These are phyloP conservation scores for Paraglomus brasilianum DNA, from an alignment of 192 early-diverging fungal genomes.

Conservation along the genomic window DNA sequence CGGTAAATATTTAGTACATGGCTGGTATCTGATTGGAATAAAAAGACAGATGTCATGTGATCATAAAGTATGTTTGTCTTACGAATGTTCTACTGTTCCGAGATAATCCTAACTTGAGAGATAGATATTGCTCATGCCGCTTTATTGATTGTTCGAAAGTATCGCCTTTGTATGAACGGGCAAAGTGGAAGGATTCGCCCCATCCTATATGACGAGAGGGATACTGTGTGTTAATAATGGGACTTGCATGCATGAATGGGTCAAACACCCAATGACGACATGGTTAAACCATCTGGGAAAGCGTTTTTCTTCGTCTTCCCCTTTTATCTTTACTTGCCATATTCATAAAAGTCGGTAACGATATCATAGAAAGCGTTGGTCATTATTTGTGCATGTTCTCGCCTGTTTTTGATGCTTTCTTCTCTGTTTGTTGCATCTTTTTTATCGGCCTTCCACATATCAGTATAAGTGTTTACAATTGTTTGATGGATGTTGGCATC, in stretches of 20 bases:
- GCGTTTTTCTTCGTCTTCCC: too few species aligned
- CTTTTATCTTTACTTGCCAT: constrained; percentile 42
- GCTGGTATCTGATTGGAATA: too few species aligned
- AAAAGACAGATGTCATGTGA: too few species aligned
- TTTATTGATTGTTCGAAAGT: constrained; percentile 75
- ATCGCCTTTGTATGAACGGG: constrained; percentile 70
- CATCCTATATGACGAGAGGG: constrained; percentile 53
- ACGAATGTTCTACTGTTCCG: constrained; percentile 67
- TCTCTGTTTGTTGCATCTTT: constrained; percentile 39
- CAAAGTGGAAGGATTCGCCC: constrained; percentile 90
- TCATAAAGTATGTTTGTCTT: constrained; percentile 59
- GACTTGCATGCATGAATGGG: too few species aligned
- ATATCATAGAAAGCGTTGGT: constrained; percentile 48
- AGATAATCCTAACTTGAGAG: constrained; percentile 62
- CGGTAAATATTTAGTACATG: too few species aligned
- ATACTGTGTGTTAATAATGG: too few species aligned
- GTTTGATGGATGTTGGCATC: constrained; percentile 33
- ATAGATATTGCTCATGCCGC: constrained; percentile 82
- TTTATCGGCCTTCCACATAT: constrained; percentile 41
- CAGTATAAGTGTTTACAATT: constrained; percentile 36
- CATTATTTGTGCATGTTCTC: constrained; percentile 43
- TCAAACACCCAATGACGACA: too few species aligned
- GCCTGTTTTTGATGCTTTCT: constrained; percentile 35
- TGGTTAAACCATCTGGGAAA: too few species aligned
- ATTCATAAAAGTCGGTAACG: constrained; percentile 49